Evolutionary conservation across 2,329 filamentous ascomycete genomes (phyloP), one percentile per base, ranked within the genome.

Genomic region (Colletotrichum nymphaeae): DNA sequence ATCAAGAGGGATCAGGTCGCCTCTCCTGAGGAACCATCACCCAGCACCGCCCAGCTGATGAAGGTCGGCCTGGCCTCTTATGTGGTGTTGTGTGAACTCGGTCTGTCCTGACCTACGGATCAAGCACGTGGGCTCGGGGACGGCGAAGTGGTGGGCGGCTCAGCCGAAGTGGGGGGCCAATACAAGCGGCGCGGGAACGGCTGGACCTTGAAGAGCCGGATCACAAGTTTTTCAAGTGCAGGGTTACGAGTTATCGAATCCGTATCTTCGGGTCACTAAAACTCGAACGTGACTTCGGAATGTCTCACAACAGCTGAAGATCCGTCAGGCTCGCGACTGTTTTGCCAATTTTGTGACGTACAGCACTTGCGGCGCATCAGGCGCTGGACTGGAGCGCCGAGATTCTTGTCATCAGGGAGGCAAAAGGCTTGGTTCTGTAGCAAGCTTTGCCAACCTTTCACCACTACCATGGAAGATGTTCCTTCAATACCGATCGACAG

Each of bases 41-140:
- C 46, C 42, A 73, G 60, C 32, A 73, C 70, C 46, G 70, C 32
- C 55, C 28, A 56, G 55, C n/a, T 26, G 55, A 35, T 62, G 32
- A 32, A 46, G 19, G 19, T 28, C 55, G 46, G 16, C 60, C 65
- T 73, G 60, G 60, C 67, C 46, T 42, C 16, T 32, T n/a, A 30
- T 16, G 58, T 22, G 53, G 46, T 28, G 28, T 32, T 53, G 60
- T 35, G 60, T 49, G 5, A 63, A n/a, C 28, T 59, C 67, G 19
- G 46, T 24, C 57, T 42, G 46, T 73, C 70, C 67, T 70, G 60
- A 60, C 70, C 70, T 70, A 70, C 60, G 67, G 68, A 70, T 49
- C 16, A 19, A 73, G 70, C 70, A 73, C 70, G 70, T 73, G 70
- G 70, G 56, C 24, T 70, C 70, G 67, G 60, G 6, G 30, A 42